Conservation (phyloP, 768 basidiomycete genomes). For the Agaricus sinodeliciosus region DNA sequence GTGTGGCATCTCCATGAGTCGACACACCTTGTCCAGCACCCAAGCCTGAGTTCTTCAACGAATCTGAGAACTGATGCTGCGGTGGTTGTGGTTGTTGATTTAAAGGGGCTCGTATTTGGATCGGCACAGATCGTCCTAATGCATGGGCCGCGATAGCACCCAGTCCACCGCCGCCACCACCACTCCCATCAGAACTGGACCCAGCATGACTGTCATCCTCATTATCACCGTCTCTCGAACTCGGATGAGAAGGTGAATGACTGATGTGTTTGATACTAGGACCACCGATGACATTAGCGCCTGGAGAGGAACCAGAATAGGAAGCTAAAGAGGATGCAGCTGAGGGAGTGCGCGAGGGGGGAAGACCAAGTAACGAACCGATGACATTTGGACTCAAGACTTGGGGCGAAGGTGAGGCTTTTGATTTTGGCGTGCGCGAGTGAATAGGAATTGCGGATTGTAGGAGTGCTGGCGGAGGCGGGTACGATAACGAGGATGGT, state of each 20-base stretch:
- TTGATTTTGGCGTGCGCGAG: conserved; percentile 48
- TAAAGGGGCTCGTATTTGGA: conserved; percentile 14
- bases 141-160: neutral
- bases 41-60: conserved; percentile 8
- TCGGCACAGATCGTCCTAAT: neutral
- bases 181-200: conserved; percentile 22
- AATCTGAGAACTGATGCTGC: conserved; percentile 9
- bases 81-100: neutral
- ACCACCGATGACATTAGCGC: neutral
- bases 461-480: conserved; percentile 11
- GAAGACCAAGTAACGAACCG: conserved; percentile 53
- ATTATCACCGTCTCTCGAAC: conserved; percentile 53
- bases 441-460: conserved; percentile 28
- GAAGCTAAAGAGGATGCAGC: conserved; percentile 26
- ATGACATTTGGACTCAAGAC: conserved; percentile 69
- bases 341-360: conserved; percentile 34
- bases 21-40: neutral
- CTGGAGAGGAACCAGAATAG: neutral
- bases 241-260: conserved; percentile 32
- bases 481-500: conserved; percentile 13
- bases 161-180: neutral
- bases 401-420: conserved; percentile 46
- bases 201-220: conserved; percentile 35
- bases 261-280: neutral
- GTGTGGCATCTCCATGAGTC: conserved; percentile 11